Percentiles rank a stretch among this genome's conserved stretches.
Conservation (phyloP, 2,329 filamentous ascomycete genomes). For the Talaromyces rugulosus region DNA sequence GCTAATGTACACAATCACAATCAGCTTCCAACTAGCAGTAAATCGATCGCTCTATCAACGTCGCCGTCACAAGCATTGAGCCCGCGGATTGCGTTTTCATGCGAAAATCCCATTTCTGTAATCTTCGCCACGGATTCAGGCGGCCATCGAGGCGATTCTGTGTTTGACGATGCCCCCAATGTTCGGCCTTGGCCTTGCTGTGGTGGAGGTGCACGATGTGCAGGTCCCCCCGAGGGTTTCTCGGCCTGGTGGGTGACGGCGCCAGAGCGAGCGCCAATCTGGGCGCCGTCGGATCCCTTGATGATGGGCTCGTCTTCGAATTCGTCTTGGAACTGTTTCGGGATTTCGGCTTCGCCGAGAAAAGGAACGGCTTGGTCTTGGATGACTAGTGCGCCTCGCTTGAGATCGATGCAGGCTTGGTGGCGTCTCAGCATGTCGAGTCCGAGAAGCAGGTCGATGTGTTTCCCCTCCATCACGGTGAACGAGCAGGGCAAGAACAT, state of each 20-base stretch:
- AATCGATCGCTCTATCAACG: constrained; percentile 78
- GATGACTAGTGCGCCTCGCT: constrained; percentile 79
- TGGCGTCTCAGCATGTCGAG: constrained; percentile 97
- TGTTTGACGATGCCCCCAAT: constrained; percentile 17
- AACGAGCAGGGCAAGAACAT: constrained; percentile 90
- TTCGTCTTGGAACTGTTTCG: constrained; percentile 70
- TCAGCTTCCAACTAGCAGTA: constrained; percentile 55
- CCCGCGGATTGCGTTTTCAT: constrained; percentile 72
- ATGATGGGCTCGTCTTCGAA: constrained; percentile 77
- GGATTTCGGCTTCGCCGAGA: constrained; percentile 87
- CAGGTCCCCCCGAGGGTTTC: constrained; percentile 10
- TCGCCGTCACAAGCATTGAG: constrained; percentile 80
- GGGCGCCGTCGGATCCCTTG: constrained; percentile 79
- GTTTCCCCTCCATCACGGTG: constrained; percentile 98
- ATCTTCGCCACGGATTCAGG: constrained; percentile 70
- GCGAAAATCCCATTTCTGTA: constrained; percentile 70
- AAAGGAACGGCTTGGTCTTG: constrained; percentile 86
- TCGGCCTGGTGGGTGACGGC: constrained; percentile 47
- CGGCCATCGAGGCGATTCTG: constrained; percentile 42
- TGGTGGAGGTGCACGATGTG: background rate
- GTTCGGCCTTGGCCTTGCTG: constrained; percentile 12
- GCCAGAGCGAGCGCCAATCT: constrained; percentile 78
- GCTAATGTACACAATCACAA: constrained; percentile 4
- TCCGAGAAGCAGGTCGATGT: constrained; percentile 87
- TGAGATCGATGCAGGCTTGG: constrained; percentile 86